Percentiles rank a stretch among this genome's conserved stretches.
phyloP scores from a whole-genome alignment of 2,329 filamentous ascomycete genomes.

The Nothophaeocryptopus gaeumannii region DNA sequence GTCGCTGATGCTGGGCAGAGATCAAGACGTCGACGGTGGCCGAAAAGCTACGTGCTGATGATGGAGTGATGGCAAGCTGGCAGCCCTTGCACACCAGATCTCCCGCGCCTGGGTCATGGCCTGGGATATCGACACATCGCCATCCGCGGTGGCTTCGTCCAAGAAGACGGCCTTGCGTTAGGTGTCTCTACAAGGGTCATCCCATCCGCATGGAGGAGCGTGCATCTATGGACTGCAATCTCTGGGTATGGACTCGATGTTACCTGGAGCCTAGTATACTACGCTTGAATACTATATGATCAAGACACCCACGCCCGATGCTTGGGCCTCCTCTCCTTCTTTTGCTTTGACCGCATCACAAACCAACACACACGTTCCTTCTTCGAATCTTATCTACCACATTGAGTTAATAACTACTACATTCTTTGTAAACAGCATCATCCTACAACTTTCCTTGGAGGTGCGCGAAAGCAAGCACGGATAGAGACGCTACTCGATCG shows the following conservation, averaged over 20 bases:
- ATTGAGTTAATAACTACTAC: conserved; percentile 16
- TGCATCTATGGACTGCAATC: conserved; percentile 26
- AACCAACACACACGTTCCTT: conserved; percentile 20
- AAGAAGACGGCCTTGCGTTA: conserved; percentile 22
- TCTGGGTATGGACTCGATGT: conserved; percentile 13
- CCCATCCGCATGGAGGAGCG: conserved; percentile 19
- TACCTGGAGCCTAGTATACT: conserved; percentile 20
- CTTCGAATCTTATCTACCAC: conserved; percentile 5
- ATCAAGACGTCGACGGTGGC: conserved; percentile 2
- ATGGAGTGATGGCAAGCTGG: background rate
- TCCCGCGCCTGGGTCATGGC: conserved; percentile 15
- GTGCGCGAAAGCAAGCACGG: too few relatives aligned
- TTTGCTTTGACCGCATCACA: conserved; percentile 21
- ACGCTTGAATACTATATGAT: conserved; percentile 21
- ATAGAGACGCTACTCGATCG: too few relatives aligned
- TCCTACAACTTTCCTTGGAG: conserved; percentile 4
- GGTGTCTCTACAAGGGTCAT: conserved; percentile 21
- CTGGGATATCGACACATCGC: conserved; percentile 13
- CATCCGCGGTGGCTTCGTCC: conserved; percentile 17
- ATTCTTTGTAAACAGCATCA: conserved; percentile 20
- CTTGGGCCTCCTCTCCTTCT: conserved; percentile 14
- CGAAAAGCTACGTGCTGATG: conserved; percentile 3
- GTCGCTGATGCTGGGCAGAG: conserved; percentile 1
- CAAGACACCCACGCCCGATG: conserved; percentile 12
- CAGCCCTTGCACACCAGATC: conserved; percentile 15